These are phyloP conservation scores for Leccinum arenicola DNA, from an alignment of 768 basidiomycete species.

Conservation along the genomic window DNA sequence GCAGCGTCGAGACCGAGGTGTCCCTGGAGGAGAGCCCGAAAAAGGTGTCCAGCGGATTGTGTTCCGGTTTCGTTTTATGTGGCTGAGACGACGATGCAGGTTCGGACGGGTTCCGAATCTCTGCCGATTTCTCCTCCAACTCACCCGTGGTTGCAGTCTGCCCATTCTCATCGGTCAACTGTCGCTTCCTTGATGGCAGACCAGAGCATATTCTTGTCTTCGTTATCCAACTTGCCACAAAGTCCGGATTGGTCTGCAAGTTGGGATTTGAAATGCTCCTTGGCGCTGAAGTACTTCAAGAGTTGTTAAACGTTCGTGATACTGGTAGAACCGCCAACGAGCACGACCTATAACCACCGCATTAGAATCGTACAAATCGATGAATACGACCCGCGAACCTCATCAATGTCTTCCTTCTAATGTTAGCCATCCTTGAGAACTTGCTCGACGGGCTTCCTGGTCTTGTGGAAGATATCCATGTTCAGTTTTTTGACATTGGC, in stretches of 20 bases:
- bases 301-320: too few relatives aligned
- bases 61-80: constrained; percentile 19
- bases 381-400: too few relatives aligned
- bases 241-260: constrained; percentile 84
- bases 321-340: too few relatives aligned
- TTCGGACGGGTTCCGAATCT: constrained; percentile 52
- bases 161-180: constrained; percentile 91
- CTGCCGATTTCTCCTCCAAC: constrained; percentile 59
- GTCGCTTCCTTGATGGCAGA: constrained; percentile 82
- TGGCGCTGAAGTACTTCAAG: too few relatives aligned
- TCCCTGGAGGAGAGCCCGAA: constrained; percentile 56
- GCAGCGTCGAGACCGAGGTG: constrained; percentile 52
- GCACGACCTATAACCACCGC: too few relatives aligned
- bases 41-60: constrained; percentile 75
- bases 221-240: constrained; percentile 80
- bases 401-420: constrained; percentile 72
- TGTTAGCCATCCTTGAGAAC: constrained; percentile 93
- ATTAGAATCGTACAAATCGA: too few relatives aligned
- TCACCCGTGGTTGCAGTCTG: constrained; percentile 77
- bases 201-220: constrained; percentile 81
- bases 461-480: constrained; percentile 99
- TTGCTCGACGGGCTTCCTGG: constrained; percentile 99
- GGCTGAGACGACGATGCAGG: constrained; percentile 6
- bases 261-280: constrained; percentile 36
- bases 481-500: constrained; percentile 99